Conservation (phyloP, 2,329 filamentous ascomycete species). For the Furcasterigmium furcatum region DNA sequence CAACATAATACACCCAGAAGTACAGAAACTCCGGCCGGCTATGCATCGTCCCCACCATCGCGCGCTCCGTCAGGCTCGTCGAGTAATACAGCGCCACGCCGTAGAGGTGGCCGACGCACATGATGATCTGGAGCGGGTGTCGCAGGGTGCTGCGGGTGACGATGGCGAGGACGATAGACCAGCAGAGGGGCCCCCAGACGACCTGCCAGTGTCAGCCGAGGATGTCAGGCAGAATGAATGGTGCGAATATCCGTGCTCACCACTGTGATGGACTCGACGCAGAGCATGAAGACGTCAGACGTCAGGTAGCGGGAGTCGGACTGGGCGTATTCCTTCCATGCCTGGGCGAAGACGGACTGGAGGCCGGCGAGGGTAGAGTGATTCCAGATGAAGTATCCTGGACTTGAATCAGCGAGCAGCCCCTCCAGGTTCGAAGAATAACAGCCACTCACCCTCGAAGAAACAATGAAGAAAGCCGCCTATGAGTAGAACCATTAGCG, state of each 20-base stretch:
- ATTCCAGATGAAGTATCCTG: slow-evolving; percentile 74
- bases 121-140: slow-evolving; percentile 47
- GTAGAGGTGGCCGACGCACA: slow-evolving; percentile 55
- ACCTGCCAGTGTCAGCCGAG: slow-evolving; percentile 27
- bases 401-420: background rate
- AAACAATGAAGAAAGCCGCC: slow-evolving; percentile 71
- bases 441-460: slow-evolving; percentile 74
- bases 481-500: slow-evolving; percentile 25
- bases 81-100: slow-evolving; percentile 61
- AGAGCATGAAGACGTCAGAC: slow-evolving; percentile 79
- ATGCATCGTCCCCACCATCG: slow-evolving; percentile 41
- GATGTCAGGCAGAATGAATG: too few relatives aligned
- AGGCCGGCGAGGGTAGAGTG: slow-evolving; percentile 62
- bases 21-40: slow-evolving; percentile 59
- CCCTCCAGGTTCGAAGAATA: too few relatives aligned
- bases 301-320: slow-evolving; percentile 87
- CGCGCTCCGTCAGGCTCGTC: slow-evolving; percentile 49
- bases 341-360: slow-evolving; percentile 74
- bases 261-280: slow-evolving; percentile 78
- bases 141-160: slow-evolving; percentile 38
- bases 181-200: slow-evolving; percentile 57
- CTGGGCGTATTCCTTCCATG: slow-evolving; percentile 91
- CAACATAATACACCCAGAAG: slow-evolving; percentile 62
- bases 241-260: slow-evolving; percentile 39
- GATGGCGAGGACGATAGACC: slow-evolving; percentile 44